A percentile compares a stretch with the other conserved stretches of the same genome.
Conservation (phyloP, 2,329 filamentous ascomycete species). For the Stachybotrys elegans region DNA sequence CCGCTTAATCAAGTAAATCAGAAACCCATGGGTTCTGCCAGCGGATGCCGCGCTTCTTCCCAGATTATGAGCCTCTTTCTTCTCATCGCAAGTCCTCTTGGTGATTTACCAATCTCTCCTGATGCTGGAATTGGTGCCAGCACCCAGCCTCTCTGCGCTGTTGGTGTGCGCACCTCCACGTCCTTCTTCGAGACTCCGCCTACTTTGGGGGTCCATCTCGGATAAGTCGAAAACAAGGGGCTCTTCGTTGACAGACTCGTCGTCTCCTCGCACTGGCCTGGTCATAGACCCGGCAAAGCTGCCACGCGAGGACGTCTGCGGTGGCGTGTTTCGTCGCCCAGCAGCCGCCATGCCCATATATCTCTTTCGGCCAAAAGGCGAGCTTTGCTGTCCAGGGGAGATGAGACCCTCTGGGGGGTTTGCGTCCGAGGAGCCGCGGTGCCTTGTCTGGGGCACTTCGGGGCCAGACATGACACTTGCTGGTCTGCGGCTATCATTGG, state of each 20-base stretch:
- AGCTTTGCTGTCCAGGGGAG: conserved; percentile 32
- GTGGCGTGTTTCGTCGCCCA: conserved; percentile 36
- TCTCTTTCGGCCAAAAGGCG: conserved; percentile 40
- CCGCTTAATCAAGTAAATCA: no score
- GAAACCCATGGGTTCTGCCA: no score
- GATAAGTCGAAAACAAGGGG: conserved; percentile 69
- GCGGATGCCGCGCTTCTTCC: no score
- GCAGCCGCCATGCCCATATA: conserved; percentile 36
- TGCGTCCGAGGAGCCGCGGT: conserved; percentile 38
- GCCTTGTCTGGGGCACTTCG: conserved; percentile 32
- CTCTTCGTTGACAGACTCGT: conserved; percentile 58
- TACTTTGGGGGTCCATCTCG: conserved; percentile 57
- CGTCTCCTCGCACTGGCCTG: conserved; percentile 35
- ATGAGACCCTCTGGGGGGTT: conserved; percentile 42
- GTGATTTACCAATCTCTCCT: no score
- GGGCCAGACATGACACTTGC: conserved; percentile 35
- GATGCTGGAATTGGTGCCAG: no score
- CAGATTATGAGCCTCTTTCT: no score
- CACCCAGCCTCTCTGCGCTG: no score
- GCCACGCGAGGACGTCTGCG: conserved; percentile 38
- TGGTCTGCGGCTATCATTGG: conserved; percentile 29
- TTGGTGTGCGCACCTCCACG: conserved; percentile 31
- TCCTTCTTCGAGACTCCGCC: conserved; percentile 54
- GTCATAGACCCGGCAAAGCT: conserved; percentile 38
- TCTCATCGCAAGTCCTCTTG: no score